Base-by-base conservation (phyloP, 495 filamentous ascomycete genomes). In the Xylaria venustula region DNA sequence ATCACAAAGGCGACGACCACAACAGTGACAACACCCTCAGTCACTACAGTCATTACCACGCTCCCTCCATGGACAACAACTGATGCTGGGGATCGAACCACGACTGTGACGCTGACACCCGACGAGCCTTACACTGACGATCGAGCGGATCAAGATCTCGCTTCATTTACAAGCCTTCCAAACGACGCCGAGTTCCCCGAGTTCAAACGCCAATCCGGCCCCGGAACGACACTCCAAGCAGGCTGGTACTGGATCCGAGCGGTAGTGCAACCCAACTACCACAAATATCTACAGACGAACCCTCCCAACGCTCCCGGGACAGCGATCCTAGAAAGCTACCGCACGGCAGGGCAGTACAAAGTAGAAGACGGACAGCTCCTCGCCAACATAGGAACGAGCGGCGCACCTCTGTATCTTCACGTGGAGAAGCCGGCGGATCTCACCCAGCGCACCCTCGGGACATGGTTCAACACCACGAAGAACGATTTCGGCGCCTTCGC, bases 161-260 rank as follows among this genome's bases (percentile, higher is more conserved):
- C 22, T 1, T 22, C 61, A 55, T 7, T 23, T 20, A 19, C 51
- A 28, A 14, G 17, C 51, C 34, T 20, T n/a, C 23, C 51, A 26
- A 4, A 3, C 2, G 51, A 2, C 22, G 51, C 11, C 34, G 51
- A 41, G n/a, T 23, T 0, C 22, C 12, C 25, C 36, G 37, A 30
- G 2, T 6, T 0, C n/a, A 32, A 26, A 34, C 53, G 53, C 15
- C 53, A 45, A 22, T 32, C 53, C 40, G 67, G 67, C 0, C 67
- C 65, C 0, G 64, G 67, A 9, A 57, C 54, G 0, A 81, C 75
- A 0, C 72, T 86, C 2, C 73, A 79, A 58, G 62, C 66, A 9
- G 83, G 80, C 14, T 84, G 83, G 61, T 79, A 77, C 74, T 87
- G 83, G 83, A 82, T 87, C 67, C 82, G 85, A 7, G 84, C 81